Base-by-base conservation (phyloP, 1,284 basidiomycete genomes). In the Mycosarcoma maydis region DNA sequence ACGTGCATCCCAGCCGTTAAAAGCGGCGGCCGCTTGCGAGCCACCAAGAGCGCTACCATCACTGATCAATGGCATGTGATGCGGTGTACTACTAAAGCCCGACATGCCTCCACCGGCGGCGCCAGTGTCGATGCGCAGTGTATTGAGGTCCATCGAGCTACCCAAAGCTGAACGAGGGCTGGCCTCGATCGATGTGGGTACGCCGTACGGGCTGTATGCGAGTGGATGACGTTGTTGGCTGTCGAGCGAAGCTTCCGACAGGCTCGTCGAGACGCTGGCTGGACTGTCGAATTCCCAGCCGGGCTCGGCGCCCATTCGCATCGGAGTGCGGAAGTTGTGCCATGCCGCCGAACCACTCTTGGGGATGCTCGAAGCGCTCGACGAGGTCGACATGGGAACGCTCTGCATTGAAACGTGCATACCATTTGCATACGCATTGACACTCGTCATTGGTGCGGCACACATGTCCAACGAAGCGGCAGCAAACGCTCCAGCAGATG, bases 221-320 rank as follows among this genome's bases (percentile, higher is more conserved):
- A 68, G 20, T 23, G 46, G 38, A 9, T 44, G 45, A 3, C 55
- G 58, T 14, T 54, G 50, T 16, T 16, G 34, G 32, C 66, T 69
- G 24, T 69, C 66, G 19, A 62, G 40, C 29, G 66, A 69, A 3
- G 58, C 50, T 30, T 69, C 66, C 13, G 66, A 69, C 0, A 69
- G 55, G 23, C 53, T 69, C 9, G 66, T 69, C 14, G 59, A 54
- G 27, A 62, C 54, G 30, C 50, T 54, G 0, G 66, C 66, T 1
- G 66, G 66, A 33, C 66, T 69, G 37, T 69, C 66, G 34, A 69
- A 69, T 19, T 69, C 66, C 54, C 59, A 69, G 1, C 39, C 36
- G 5, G 24, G 47, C 8, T 53, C 58, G 14, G 26, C 38, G 5
- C 54, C 52, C 5, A 26, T 7, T 23, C 56, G 44, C 27, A 43